phyloP scores from a whole-genome alignment of 306 rosid species.

The Cucurbita pepo region DNA sequence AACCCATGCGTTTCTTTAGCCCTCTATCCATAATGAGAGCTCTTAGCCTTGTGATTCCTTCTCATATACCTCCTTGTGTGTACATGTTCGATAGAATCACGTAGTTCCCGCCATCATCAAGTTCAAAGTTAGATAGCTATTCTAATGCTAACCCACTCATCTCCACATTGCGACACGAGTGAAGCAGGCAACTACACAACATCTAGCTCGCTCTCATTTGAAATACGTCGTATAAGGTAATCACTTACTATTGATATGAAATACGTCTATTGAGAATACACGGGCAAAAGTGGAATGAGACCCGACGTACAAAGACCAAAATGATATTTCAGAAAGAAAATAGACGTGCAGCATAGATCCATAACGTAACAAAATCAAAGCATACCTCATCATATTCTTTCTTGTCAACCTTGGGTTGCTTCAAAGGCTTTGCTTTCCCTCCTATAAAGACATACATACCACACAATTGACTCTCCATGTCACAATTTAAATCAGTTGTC shows the following conservation, averaged over 20 bases:
- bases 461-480: not conserved
- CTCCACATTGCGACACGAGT: no score
- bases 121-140: constrained; percentile 11
- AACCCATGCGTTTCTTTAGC: constrained; percentile 52
- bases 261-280: no score
- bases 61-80: constrained; percentile 64
- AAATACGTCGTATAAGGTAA: no score
- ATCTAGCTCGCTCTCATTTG: no score
- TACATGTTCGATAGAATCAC: constrained; percentile 65
- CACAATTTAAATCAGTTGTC: not conserved
- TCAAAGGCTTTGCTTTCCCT: constrained; percentile 94
- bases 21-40: constrained; percentile 41
- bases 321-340: not conserved
- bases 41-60: constrained; percentile 49
- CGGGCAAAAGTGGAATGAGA: no score
- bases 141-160: no score
- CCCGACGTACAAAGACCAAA: no score
- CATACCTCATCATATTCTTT: constrained; percentile 74
- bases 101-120: constrained; percentile 46
- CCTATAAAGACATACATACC: constrained; percentile 16
- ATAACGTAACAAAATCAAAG: not conserved
- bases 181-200: no score
- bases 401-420: constrained; percentile 79
- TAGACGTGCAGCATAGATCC: not conserved
- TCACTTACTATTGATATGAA: no score